Evolutionary conservation across 768 basidiomycete species (phyloP).

Genomic region (Rhizopogon sp.): DNA sequence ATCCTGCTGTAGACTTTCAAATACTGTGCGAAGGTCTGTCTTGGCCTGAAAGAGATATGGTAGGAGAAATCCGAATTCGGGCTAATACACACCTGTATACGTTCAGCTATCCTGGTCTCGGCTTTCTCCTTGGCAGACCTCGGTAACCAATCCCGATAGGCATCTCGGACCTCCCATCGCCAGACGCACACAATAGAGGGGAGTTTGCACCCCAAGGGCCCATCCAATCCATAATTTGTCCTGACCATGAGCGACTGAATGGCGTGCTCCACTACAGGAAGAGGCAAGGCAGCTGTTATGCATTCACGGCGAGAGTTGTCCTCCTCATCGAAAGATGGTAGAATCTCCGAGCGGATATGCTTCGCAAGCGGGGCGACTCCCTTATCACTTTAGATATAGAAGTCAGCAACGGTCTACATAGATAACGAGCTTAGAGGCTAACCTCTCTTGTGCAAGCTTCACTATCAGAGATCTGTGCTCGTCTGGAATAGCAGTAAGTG

Average conservation of each 20-base stretch:
- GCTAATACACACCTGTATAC: slow-evolving; percentile 48
- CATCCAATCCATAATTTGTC: slow-evolving; percentile 77
- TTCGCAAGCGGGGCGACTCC: slow-evolving; percentile 56
- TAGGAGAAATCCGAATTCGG: not conserved
- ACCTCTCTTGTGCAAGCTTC: slow-evolving; percentile 87
- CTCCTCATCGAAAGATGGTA: slow-evolving; percentile 60
- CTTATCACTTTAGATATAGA: slow-evolving; percentile 56
- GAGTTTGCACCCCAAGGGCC: slow-evolving; percentile 40
- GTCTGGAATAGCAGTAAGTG: slow-evolving; percentile 56
- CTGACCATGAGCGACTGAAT: slow-evolving; percentile 62
- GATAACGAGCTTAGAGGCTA: slow-evolving; percentile 7
- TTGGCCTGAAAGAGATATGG: slow-evolving; percentile 43
- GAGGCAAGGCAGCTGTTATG: slow-evolving; percentile 37
- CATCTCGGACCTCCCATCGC: slow-evolving; percentile 80
- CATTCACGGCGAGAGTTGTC: slow-evolving; percentile 29
- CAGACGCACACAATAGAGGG: slow-evolving; percentile 69
- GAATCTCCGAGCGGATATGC: slow-evolving; percentile 62
- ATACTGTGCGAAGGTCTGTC: slow-evolving; percentile 46
- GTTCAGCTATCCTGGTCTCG: slow-evolving; percentile 55
- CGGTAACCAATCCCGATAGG: slow-evolving; percentile 58
- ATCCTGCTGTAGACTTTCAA: slow-evolving; percentile 51
- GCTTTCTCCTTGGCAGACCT: slow-evolving; percentile 60
- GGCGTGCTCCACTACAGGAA: slow-evolving; percentile 51
- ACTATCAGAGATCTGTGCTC: slow-evolving; percentile 72
- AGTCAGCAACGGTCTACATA: not conserved